phyloP scores from a whole-genome alignment of 768 basidiomycete species.

The Boletus reticulatus region DNA sequence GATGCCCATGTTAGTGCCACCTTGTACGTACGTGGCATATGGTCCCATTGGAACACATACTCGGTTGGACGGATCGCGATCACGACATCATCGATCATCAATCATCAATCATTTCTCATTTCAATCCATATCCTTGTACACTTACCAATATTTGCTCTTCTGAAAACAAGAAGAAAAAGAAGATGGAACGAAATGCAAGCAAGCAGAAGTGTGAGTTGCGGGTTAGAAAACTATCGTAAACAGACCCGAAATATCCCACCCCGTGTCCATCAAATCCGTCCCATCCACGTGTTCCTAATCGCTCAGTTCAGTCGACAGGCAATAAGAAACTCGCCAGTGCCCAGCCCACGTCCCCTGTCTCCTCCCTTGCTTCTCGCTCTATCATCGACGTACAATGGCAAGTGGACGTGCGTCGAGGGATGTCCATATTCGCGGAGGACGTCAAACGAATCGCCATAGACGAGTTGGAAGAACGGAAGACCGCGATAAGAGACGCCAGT shows the following conservation, averaged over 20 bases:
- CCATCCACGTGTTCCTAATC: background rate
- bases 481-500: slow-evolving; percentile 62
- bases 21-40: too few relatives aligned
- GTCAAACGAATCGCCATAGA: slow-evolving; percentile 58
- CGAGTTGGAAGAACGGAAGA: slow-evolving; percentile 75
- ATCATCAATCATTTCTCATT: too few relatives aligned
- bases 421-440: slow-evolving; percentile 78
- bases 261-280: background rate
- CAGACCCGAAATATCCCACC: slow-evolving; percentile 1
- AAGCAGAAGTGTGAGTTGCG: too few relatives aligned
- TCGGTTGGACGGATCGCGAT: too few relatives aligned
- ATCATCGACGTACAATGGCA: slow-evolving; percentile 75
- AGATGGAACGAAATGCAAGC: too few relatives aligned
- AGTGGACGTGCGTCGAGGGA: slow-evolving; percentile 66
- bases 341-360: slow-evolving; percentile 64
- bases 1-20: too few relatives aligned
- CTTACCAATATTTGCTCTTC: too few relatives aligned
- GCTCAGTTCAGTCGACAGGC: slow-evolving; percentile 42
- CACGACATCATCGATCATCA: too few relatives aligned
- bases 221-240: too few relatives aligned
- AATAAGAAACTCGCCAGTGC: slow-evolving; percentile 79
- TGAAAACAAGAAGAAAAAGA: too few relatives aligned
- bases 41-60: too few relatives aligned
- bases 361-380: slow-evolving; percentile 40
- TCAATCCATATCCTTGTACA: too few relatives aligned